Base-by-base conservation (phyloP, 768 basidiomycete genomes). In the Rossbeevera mucosa region DNA sequence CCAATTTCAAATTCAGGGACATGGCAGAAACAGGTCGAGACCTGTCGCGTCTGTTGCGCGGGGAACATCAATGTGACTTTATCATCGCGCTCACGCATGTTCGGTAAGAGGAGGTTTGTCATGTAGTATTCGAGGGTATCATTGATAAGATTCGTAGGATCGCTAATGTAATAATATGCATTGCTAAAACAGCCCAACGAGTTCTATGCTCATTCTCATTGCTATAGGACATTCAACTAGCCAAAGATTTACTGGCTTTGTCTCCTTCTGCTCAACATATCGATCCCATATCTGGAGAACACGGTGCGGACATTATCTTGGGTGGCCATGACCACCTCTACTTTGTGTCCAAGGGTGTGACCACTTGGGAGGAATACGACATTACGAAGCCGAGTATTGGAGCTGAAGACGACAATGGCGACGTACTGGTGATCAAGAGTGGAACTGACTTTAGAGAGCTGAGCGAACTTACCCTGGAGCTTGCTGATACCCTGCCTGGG, bases 251-350 rank as follows among this genome's bases (percentile, higher is more conserved):
- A 3, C 62, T 76, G 22, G 85, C 85, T 0, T 69, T 76, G 20
- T 83, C 86, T 4, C 81, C 86, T 1, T 70, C 75, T 14, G 74
- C 72, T 16, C 85, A 84, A 62, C 45, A 71, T 26, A 52, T 53
- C 2, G 59, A 60, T 2, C 57, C 78, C 2, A 74, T 86, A 36
- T 70, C 71, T 18, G 65, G 69, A 31, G 64, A 73, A 44, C 91
- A 95, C 58, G 93, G 93, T 5, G 86, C 85, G 2, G 93, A 94
- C 63, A 69, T 94, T 25, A 68, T 94, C 38, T 77, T 94, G 2
- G 93, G 93, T 4, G 93, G 93, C 2, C 93, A 95, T 60, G 93
- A 95, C 63, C 93, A 95, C 57, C 71, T 87, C 3, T 91, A 90
- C 70, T 91, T 80, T 63, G 77, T 81, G 36, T 81, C 85, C 31